A percentile compares a stretch with the other conserved stretches of the same genome.
Conservation (phyloP, 768 basidiomycete species). For the Paxillus involutus region DNA sequence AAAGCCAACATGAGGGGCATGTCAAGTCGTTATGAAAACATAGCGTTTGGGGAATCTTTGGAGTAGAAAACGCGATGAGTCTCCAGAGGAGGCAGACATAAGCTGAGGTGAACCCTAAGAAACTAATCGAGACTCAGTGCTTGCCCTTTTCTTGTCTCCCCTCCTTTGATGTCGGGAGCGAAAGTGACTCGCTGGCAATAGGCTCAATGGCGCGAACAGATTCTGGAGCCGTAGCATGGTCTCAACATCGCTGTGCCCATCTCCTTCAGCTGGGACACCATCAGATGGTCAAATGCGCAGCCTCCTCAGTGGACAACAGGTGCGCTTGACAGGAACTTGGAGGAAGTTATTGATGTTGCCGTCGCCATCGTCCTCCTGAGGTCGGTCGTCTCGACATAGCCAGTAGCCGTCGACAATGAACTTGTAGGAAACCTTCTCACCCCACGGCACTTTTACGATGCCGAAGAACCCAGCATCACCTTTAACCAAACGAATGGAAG, state of each 20-base stretch:
- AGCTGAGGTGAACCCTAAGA: background rate
- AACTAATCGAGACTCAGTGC: constrained; percentile 6
- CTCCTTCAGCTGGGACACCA: background rate
- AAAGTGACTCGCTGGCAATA: constrained; percentile 4
- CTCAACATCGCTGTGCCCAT: constrained; percentile 12
- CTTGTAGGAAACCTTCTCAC: constrained; percentile 67
- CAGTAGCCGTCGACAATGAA: constrained; percentile 77
- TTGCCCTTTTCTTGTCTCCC: constrained; percentile 27
- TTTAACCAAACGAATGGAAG: constrained; percentile 54
- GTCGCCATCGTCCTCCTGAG: constrained; percentile 57
- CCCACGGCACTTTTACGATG: constrained; percentile 57
- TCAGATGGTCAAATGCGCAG: constrained; percentile 12
- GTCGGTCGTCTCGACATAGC: constrained; percentile 51
- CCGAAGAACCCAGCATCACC: constrained; percentile 56
- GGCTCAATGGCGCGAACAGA: constrained; percentile 14
- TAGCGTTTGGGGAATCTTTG: background rate
- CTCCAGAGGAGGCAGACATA: background rate
- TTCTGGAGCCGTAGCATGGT: constrained; percentile 27
- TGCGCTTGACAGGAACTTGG: constrained; percentile 49
- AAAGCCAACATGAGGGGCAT: constrained; percentile 16
- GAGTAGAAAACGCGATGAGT: too few species aligned
- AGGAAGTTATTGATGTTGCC: constrained; percentile 76
- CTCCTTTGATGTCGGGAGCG: background rate
- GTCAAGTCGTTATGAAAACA: constrained; percentile 12
- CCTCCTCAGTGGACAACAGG: background rate